Evolutionary conservation across 2,329 filamentous ascomycete genomes (phyloP).

Genomic region (Grosmannia clavigera): DNA sequence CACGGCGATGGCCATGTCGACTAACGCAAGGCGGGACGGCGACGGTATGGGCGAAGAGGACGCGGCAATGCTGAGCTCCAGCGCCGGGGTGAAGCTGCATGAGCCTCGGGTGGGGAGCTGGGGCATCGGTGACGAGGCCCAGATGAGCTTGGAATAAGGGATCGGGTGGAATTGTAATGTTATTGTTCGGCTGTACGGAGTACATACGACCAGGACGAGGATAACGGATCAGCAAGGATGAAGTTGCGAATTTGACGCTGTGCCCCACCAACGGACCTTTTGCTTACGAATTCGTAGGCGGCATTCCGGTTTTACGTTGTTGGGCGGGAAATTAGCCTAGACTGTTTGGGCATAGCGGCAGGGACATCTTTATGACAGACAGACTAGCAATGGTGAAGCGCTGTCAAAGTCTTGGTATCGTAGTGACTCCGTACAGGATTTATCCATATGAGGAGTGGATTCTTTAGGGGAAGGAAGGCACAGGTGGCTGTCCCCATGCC

Average conservation of each 20-base stretch:
- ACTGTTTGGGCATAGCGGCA: neutral
- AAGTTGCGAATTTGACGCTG: too few relatives aligned
- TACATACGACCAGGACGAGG: too few relatives aligned
- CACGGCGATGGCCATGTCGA: constrained; percentile 10
- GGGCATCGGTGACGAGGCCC: constrained; percentile 72
- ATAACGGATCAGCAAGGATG: too few relatives aligned
- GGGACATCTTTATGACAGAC: neutral
- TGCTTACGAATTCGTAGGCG: too few relatives aligned
- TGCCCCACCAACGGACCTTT: too few relatives aligned
- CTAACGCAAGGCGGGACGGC: constrained; percentile 25
- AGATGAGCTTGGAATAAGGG: constrained; percentile 59
- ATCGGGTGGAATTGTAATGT: neutral
- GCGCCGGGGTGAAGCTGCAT: constrained; percentile 40
- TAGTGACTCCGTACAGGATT: neutral
- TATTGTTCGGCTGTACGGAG: too few relatives aligned
- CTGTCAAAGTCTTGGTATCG: neutral
- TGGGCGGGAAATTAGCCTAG: neutral
- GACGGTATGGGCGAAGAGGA: constrained; percentile 31
- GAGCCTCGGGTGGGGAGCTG: constrained; percentile 48
- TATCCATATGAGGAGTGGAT: neutral
- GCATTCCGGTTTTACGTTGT: too few relatives aligned
- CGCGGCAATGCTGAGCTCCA: constrained; percentile 26
- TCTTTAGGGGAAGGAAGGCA: neutral
- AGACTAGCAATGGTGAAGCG: neutral
- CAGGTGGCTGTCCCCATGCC: neutral